Evolutionary conservation across 352 stramenopile genomes (phyloP).

Genomic region (Lagenidium sp.): DNA sequence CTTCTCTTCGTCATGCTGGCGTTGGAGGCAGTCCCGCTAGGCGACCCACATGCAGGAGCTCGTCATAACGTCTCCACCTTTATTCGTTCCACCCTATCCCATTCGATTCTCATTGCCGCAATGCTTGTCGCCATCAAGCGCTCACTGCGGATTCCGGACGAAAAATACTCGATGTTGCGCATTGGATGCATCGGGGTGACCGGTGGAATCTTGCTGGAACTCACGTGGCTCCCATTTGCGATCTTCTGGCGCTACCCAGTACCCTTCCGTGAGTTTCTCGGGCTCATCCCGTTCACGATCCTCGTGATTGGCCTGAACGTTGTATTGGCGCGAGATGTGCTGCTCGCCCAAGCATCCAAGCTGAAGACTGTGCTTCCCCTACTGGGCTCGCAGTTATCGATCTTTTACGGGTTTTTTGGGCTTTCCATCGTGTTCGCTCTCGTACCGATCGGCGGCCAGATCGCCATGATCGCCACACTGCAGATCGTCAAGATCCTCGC

Average conservation of each 20-base stretch:
- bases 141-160: slow-evolving; percentile 1
- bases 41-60: slow-evolving; percentile 1
- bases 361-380: no score
- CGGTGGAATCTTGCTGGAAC: neutral
- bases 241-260: slow-evolving; percentile 7
- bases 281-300: neutral
- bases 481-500: slow-evolving; percentile 5
- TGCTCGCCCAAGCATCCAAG: no score
- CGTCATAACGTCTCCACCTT: neutral
- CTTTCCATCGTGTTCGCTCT: slow-evolving; percentile 2
- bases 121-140: slow-evolving; percentile 1
- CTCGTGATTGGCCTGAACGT: no score
- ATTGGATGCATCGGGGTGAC: slow-evolving; percentile 1
- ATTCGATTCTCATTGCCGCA: neutral
- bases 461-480: slow-evolving; percentile 1
- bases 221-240: slow-evolving; percentile 2
- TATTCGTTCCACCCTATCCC: neutral
- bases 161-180: neutral
- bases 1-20: neutral
- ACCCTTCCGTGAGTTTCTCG: slow-evolving; percentile 4
- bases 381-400: slow-evolving; percentile 1
- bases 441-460: neutral
- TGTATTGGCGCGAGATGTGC: no score
- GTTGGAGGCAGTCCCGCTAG: slow-evolving; percentile 3
- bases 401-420: slow-evolving; percentile 5